Percentiles rank a stretch among this genome's conserved stretches.
These are phyloP conservation scores for Pythium phragmiticola DNA, from an alignment of 352 stramenopile species.

Conservation along the genomic window DNA sequence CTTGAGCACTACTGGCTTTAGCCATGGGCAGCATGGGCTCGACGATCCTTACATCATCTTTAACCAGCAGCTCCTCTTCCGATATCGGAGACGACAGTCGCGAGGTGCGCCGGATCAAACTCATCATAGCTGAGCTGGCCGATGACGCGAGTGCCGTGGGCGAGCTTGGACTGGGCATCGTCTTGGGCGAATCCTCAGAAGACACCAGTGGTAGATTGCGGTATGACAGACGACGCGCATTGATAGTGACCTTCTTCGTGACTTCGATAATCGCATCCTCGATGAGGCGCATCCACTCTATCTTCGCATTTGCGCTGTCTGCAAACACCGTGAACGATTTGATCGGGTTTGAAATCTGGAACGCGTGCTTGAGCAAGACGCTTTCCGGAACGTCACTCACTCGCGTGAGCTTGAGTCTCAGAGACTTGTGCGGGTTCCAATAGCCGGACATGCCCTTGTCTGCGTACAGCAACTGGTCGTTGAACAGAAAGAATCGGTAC, in stretches of 20 bases:
- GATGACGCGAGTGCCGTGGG: constrained; percentile 21
- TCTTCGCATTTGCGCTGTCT: constrained; percentile 60
- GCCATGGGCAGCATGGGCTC: constrained; percentile 9
- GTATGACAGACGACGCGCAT: constrained; percentile 60
- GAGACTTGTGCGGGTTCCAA: constrained; percentile 85
- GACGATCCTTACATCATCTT: neutral
- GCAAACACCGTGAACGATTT: constrained; percentile 87
- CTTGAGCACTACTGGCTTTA: neutral
- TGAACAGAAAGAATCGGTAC: constrained; percentile 90
- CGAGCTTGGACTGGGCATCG: neutral
- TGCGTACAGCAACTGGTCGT: constrained; percentile 81
- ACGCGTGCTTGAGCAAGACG: constrained; percentile 71
- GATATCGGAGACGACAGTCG: constrained; percentile 39
- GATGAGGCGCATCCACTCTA: constrained; percentile 81
- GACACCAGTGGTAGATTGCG: constrained; percentile 9
- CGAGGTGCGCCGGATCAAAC: constrained; percentile 53
- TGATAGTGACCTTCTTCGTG: constrained; percentile 77
- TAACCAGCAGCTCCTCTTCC: constrained; percentile 9
- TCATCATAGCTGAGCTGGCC: constrained; percentile 43
- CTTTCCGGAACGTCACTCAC: constrained; percentile 73
- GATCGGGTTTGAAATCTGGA: constrained; percentile 83
- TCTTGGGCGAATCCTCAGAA: constrained; percentile 1
- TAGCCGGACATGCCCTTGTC: constrained; percentile 77
- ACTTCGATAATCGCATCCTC: constrained; percentile 70
- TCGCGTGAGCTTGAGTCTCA: constrained; percentile 82